Evolutionary conservation across 129 eudicot species (phyloP).

Genomic region (Artemisia annua): DNA sequence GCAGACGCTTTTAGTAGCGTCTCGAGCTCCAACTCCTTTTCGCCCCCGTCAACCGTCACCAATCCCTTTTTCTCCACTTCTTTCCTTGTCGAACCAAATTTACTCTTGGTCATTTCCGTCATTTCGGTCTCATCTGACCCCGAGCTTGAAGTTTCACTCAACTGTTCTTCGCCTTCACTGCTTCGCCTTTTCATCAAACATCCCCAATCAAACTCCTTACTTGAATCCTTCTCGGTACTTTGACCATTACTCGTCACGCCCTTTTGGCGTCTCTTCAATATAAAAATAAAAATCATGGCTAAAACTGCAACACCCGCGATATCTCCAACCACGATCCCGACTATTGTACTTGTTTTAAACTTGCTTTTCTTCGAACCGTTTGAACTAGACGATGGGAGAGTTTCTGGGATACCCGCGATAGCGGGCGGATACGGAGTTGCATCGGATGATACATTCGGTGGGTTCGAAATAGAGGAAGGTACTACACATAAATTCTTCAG

Average conservation of each 20-base stretch:
- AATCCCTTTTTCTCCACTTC: conserved; percentile 48
- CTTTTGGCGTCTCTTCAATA: conserved; percentile 32
- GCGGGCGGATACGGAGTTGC: conserved; percentile 73
- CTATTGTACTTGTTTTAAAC: conserved; percentile 48
- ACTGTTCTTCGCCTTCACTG: conserved; percentile 40
- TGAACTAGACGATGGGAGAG: conserved; percentile 35
- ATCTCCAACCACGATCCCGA: conserved; percentile 73
- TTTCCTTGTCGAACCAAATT: conserved; percentile 1
- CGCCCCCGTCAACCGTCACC: conserved; percentile 88
- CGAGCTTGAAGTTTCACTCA: conserved; percentile 23
- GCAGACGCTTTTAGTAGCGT: conserved; percentile 87
- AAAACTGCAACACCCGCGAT: conserved; percentile 51
- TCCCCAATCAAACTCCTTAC: conserved; percentile 54
- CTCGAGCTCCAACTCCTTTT: conserved; percentile 72
- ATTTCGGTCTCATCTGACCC: conserved; percentile 44
- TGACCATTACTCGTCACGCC: conserved; percentile 10
- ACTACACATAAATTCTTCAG: conserved; percentile 53
- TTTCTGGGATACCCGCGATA: conserved; percentile 83
- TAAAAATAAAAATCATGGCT: conserved; percentile 40
- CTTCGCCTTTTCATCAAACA: conserved; percentile 58
- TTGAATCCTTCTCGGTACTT: conserved; percentile 15
- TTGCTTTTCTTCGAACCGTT: conserved; percentile 25
- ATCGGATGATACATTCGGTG: conserved; percentile 47
- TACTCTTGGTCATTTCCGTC: conserved; percentile 3
- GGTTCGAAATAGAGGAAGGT: conserved; percentile 49